phyloP scores from a whole-genome alignment of 1,284 basidiomycete species.

The Puccinia polysora region DNA sequence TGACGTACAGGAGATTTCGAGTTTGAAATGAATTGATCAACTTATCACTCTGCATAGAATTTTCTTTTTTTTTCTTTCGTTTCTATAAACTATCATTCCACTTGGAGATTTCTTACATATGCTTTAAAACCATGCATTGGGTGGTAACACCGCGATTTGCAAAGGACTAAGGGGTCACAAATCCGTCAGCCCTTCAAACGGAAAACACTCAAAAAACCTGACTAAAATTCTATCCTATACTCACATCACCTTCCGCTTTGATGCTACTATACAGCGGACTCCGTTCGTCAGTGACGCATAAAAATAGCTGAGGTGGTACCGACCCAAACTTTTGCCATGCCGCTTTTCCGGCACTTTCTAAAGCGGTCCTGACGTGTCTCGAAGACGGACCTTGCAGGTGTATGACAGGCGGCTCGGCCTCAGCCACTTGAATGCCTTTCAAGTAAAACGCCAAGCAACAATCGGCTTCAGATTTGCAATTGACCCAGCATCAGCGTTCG shows the following conservation, averaged over 20 bases:
- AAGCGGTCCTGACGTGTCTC: constrained; percentile 1
- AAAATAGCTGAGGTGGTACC: constrained; percentile 21
- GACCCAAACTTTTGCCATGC: constrained; percentile 6
- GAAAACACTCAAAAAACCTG: too few relatives aligned
- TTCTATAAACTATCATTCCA: too few relatives aligned
- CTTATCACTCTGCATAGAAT: neutral
- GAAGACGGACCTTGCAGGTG: neutral
- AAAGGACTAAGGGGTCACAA: constrained; percentile 6
- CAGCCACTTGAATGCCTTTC: constrained; percentile 15
- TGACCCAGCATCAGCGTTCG: neutral
- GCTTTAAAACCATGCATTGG: constrained; percentile 40
- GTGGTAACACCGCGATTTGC: constrained; percentile 31
- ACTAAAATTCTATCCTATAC: neutral
- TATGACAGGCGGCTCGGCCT: constrained; percentile 1
- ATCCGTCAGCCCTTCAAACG: too few relatives aligned
- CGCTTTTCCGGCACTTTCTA: constrained; percentile 8
- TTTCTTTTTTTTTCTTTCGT: too few relatives aligned
- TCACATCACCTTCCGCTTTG: constrained; percentile 37
- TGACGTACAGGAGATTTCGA: constrained; percentile 1
- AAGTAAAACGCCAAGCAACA: neutral
- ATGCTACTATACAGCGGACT: constrained; percentile 11
- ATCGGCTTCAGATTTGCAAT: neutral
- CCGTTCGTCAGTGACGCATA: constrained; percentile 31
- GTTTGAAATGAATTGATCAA: neutral
- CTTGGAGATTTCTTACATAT: constrained; percentile 33